phyloP scores from a whole-genome alignment of 2,329 filamentous ascomycete genomes.

The Aspergillus quadricinctus region DNA sequence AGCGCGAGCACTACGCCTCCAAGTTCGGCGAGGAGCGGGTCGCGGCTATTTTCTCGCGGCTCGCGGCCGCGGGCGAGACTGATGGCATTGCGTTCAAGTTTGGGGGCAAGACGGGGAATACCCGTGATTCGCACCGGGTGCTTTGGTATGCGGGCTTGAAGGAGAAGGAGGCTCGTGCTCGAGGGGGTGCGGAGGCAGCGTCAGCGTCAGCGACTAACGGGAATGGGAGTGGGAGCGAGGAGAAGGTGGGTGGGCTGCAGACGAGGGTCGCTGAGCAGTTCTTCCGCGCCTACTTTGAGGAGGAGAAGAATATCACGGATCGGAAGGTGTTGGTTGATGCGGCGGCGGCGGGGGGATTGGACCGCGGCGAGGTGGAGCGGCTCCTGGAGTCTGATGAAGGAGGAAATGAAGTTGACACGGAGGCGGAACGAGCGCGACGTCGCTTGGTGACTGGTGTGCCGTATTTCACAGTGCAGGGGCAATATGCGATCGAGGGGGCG shows the following conservation, averaged over 20 bases:
- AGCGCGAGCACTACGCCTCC: slow-evolving; percentile 54
- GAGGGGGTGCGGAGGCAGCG: neutral
- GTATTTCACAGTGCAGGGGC: slow-evolving; percentile 67
- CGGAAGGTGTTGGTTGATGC: slow-evolving; percentile 50
- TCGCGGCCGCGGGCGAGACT: slow-evolving; percentile 54
- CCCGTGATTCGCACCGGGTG: slow-evolving; percentile 72
- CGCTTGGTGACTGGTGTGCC: slow-evolving; percentile 65
- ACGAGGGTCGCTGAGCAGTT: slow-evolving; percentile 58
- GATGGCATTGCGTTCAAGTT: slow-evolving; percentile 72
- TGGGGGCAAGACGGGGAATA: slow-evolving; percentile 68
- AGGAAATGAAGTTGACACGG: slow-evolving; percentile 54
- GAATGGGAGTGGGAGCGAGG: slow-evolving; percentile 18
- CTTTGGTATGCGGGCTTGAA: slow-evolving; percentile 64
- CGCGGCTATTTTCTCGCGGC: slow-evolving; percentile 53
- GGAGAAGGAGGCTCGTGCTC: slow-evolving; percentile 12
- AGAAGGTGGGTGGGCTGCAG: slow-evolving; percentile 47
- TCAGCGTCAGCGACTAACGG: neutral
- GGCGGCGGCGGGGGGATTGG: slow-evolving; percentile 52
- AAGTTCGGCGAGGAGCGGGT: slow-evolving; percentile 63
- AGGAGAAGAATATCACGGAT: slow-evolving; percentile 60
- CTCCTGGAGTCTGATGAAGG: slow-evolving; percentile 53
- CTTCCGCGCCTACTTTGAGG: slow-evolving; percentile 64
- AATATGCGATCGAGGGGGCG: slow-evolving; percentile 65
- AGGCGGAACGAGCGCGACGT: slow-evolving; percentile 50
- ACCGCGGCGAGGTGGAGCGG: slow-evolving; percentile 47